phyloP scores from a whole-genome alignment of 148 eudicot species.

The Chenopodium suecicum region DNA sequence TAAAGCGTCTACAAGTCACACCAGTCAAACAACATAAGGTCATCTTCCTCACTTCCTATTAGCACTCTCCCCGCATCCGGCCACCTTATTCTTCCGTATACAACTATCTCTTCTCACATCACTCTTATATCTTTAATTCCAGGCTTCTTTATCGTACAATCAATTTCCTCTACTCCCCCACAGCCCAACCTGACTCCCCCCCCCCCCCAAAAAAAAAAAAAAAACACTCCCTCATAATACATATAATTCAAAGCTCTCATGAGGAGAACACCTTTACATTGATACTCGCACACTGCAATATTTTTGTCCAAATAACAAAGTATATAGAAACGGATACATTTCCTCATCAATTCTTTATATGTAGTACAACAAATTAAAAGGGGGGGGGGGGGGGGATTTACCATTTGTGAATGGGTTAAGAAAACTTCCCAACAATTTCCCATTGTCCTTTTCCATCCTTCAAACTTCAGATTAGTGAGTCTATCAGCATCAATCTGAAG shows the following conservation, averaged over 20 bases:
- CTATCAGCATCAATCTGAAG: conserved; percentile 60
- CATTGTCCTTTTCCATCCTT: conserved; percentile 61
- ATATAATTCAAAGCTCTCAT: not conserved
- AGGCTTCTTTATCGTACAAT: not conserved
- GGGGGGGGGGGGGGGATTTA: conserved; percentile 32
- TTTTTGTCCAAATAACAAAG: not conserved
- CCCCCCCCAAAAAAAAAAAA: not conserved
- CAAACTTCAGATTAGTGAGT: conserved; percentile 46
- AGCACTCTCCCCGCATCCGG: not conserved
- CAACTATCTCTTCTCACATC: not conserved
- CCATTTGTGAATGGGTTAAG: conserved; percentile 94
- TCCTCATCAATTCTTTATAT: no score
- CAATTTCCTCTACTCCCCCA: not conserved
- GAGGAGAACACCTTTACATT: not conserved
- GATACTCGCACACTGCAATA: not conserved
- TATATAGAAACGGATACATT: not conserved
- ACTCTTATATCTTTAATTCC: no score
- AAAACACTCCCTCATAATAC: not conserved
- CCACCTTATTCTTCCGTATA: not conserved
- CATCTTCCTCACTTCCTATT: not conserved
- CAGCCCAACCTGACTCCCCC: no score
- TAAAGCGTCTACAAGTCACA: not conserved
- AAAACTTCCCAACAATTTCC: conserved; percentile 63
- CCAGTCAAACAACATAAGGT: not conserved
- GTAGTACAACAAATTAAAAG: conserved; percentile 3